Base-by-base conservation (phyloP, 1,284 basidiomycete genomes). In the Rhodotorula sp. region DNA sequence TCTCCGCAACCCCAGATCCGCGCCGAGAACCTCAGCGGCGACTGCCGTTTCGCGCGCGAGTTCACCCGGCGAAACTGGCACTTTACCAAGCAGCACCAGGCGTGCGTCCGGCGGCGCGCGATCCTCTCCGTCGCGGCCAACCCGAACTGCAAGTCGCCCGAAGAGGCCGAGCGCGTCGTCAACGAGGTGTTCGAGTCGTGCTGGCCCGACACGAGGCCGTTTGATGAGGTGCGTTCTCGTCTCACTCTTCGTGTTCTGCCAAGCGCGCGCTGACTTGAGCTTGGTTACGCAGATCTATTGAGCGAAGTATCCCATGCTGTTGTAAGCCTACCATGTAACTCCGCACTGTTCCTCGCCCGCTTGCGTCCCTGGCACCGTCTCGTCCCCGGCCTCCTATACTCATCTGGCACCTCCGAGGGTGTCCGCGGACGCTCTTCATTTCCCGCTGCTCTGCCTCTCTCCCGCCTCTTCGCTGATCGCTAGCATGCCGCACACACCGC, bases 101-200 rank as follows among this genome's bases (percentile, higher is more conserved):
- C 87, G 25, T 98, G 96, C 80, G 92, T 97, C 34, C 90, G 93
- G 71, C 86, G 95, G 48, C 86, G 95, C 72, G 94, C 96, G 5
- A 85, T 92, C 17, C 81, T 91, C 41, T 94, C 92, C 5, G 91
- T 99, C 5, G 83, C 85, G 54, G 86, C 86, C 21, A 94, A 97
- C 80, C 89, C 92, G 27, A 85, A 86, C n/a, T 98, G 93, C 80
- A 88, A 88, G 4, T 87, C 89, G 76, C 83, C 85, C 59, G 90
- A 86, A 22, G 85, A 90, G 61, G 96, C 96, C 10, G 91, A 94
- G 81, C 86, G 87, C 69, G 92, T 89, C 4, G 95, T 98, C 61
- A 96, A 97, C 77, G 92, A 97, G 81, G 96, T 97, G 57, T 99
- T 91, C 90, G 91, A 94, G 78, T 93, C 91, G 78, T 99, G 96